These are phyloP conservation scores for Acanthamoeba castellanii DNA, from an alignment of 208 protist genomes.

Conservation along the genomic window DNA sequence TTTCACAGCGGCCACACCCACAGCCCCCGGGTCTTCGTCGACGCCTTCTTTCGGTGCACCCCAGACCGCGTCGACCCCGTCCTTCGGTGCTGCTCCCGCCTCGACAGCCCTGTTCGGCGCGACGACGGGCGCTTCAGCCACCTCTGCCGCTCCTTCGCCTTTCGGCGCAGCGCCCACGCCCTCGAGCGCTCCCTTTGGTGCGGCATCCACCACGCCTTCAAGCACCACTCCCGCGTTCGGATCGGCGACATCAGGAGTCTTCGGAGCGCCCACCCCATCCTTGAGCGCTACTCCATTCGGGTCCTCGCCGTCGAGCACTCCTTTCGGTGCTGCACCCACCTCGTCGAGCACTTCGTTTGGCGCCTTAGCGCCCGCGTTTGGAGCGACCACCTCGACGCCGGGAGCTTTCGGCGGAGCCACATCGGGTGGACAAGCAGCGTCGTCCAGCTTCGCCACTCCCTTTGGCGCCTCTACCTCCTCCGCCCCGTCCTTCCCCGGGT, in stretches of 20 bases:
- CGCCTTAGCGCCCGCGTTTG: neutral
- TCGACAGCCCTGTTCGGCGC: neutral
- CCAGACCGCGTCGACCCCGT: neutral
- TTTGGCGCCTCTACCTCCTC: constrained; percentile 26
- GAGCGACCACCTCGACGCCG: neutral
- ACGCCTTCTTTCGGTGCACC: neutral
- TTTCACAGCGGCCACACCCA: neutral
- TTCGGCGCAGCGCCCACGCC: neutral
- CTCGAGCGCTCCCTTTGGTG: neutral
- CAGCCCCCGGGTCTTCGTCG: neutral
- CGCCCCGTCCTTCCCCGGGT: neutral
- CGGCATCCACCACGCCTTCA: neutral
- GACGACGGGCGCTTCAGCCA: neutral
- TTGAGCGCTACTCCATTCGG: neutral
- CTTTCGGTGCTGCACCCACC: neutral
- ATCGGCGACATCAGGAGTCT: neutral
- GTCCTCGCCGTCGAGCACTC: neutral
- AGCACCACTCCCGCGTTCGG: neutral
- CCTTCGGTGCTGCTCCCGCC: neutral
- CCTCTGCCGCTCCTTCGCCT: neutral
- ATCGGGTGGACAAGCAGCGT: neutral
- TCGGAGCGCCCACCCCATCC: neutral
- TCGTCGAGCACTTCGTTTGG: neutral
- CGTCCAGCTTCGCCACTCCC: neutral
- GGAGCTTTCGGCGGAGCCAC: neutral